A percentile compares a stretch with the other conserved stretches of the same genome.
These are phyloP conservation scores for Whalleya microplaca DNA, from an alignment of 2,329 filamentous ascomycete species.

Conservation along the genomic window DNA sequence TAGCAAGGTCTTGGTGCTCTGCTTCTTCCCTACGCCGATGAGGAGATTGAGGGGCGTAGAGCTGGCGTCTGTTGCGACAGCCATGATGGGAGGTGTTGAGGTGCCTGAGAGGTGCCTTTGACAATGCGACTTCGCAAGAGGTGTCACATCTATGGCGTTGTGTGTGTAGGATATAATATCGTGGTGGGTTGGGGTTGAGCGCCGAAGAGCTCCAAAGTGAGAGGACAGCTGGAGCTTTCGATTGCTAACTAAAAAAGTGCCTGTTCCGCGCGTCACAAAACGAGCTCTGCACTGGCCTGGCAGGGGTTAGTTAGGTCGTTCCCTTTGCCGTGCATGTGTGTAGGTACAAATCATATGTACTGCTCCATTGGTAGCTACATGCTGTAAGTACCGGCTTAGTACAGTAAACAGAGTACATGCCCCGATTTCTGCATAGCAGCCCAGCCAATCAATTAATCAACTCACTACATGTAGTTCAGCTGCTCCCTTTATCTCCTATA, in stretches of 20 bases:
- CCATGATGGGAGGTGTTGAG: constrained; percentile 41
- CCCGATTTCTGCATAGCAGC: too few species aligned
- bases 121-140: constrained; percentile 26
- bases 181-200: constrained; percentile 6
- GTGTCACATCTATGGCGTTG: constrained; percentile 29
- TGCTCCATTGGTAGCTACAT: too few species aligned
- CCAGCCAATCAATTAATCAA: too few species aligned
- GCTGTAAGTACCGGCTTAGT: too few species aligned
- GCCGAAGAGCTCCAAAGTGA: constrained; percentile 10
- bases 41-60: constrained; percentile 37
- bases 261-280: constrained; percentile 18
- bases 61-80: constrained; percentile 41
- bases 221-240: constrained; percentile 38
- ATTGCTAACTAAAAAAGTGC: constrained; percentile 2
- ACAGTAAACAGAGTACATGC: too few species aligned
- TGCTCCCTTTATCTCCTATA: too few species aligned
- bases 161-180: neutral
- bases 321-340: neutral
- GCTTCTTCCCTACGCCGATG: constrained; percentile 77
- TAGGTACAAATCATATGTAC: too few species aligned
- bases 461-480: too few species aligned
- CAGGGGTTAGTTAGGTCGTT: constrained; percentile 8
- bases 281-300: constrained; percentile 17
- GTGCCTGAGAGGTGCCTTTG: constrained; percentile 24
- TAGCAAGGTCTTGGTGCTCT: constrained; percentile 82